These are phyloP conservation scores for Theobroma grandiflorum DNA, from an alignment of 441 rosid species.

Conservation along the genomic window DNA sequence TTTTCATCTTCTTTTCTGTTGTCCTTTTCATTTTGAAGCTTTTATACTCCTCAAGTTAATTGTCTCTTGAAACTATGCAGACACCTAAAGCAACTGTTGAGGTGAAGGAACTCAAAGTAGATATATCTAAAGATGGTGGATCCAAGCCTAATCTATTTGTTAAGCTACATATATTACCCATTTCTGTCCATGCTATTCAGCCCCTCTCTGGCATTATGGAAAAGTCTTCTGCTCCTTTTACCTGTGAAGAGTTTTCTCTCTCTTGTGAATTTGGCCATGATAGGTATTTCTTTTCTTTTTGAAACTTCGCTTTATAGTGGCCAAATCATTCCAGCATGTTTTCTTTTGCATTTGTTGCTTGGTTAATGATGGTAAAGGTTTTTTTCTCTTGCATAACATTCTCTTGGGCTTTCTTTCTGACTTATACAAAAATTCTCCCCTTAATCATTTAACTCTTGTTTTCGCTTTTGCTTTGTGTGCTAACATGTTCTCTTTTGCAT, in stretches of 20 bases:
- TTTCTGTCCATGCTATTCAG: constrained; percentile 60
- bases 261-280: constrained; percentile 91
- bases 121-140: constrained; percentile 85
- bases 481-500: constrained; percentile 36
- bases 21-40: constrained; percentile 13
- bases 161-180: constrained; percentile 77
- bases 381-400: not conserved
- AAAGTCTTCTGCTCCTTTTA: constrained; percentile 70
- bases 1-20: not conserved
- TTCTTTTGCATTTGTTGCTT: constrained; percentile 17
- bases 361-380: not conserved
- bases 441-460: constrained; percentile 27
- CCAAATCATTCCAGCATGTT: constrained; percentile 20
- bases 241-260: constrained; percentile 83
- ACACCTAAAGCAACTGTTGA: constrained; percentile 70
- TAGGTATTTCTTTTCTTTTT: constrained; percentile 57
- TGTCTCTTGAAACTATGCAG: constrained; percentile 58
- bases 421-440: constrained; percentile 16
- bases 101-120: constrained; percentile 79
- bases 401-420: not conserved
- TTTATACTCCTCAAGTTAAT: constrained; percentile 19
- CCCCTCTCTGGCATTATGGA: constrained; percentile 53
- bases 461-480: constrained; percentile 28
- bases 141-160: constrained; percentile 72
- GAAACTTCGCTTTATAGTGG: constrained; percentile 20